A percentile compares a stretch with the other conserved stretches of the same genome.
These are phyloP conservation scores for Coccomyxa sp. DNA, from an alignment of 139 green algal genomes.

Conservation along the genomic window DNA sequence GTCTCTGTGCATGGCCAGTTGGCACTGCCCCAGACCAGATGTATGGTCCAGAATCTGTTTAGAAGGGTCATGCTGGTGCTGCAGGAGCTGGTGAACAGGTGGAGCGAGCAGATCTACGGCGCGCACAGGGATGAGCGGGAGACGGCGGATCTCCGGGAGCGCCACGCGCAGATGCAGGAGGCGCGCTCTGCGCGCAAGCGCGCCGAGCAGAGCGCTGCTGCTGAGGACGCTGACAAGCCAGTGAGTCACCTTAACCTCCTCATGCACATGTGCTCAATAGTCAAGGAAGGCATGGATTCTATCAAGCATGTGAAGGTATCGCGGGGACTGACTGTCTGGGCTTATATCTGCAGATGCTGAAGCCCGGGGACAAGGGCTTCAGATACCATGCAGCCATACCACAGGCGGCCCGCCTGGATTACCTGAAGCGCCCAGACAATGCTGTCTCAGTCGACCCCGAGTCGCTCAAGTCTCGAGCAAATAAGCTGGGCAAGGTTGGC, in stretches of 20 bases:
- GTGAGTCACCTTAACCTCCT: too few species aligned
- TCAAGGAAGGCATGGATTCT: too few species aligned
- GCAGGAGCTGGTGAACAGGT: conserved; percentile 54
- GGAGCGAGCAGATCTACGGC: conserved; percentile 64
- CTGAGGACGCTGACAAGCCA: too few species aligned
- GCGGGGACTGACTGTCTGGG: too few species aligned
- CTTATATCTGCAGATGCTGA: not conserved
- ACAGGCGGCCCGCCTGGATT: conserved; percentile 49
- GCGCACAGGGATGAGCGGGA: conserved; percentile 27
- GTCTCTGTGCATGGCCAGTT: too few species aligned
- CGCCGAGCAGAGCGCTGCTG: too few species aligned
- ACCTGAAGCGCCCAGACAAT: conserved; percentile 39
- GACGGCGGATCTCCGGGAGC: conserved; percentile 20
- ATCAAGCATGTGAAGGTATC: too few species aligned
- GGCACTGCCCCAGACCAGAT: too few species aligned
- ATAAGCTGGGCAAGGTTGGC: conserved; percentile 27
- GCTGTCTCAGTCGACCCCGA: conserved; percentile 17
- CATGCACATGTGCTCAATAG: too few species aligned
- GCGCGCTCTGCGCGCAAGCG: not conserved
- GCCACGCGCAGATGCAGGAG: conserved; percentile 17
- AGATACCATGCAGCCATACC: conserved; percentile 45
- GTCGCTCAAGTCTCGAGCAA: conserved; percentile 3
- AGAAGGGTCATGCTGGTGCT: too few species aligned
- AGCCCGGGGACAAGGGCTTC: conserved; percentile 36
- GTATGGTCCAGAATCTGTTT: too few species aligned